A percentile compares a stretch with the other conserved stretches of the same genome.
phyloP scores from a whole-genome alignment of 2,329 filamentous ascomycete genomes.

The Hypoxylon sp. region DNA sequence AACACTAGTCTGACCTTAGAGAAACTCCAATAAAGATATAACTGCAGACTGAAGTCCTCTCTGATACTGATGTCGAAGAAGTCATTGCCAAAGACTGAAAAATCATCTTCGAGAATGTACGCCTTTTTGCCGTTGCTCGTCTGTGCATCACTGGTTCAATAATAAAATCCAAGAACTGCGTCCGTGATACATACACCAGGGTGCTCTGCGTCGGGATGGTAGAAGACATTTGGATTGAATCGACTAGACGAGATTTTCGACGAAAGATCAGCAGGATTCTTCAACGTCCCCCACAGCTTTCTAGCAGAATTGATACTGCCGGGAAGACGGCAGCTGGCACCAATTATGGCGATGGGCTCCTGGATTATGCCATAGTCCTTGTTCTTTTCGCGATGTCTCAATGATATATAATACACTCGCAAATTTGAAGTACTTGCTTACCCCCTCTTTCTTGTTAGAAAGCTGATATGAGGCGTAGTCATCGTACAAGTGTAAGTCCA shows the following conservation, averaged over 20 bases:
- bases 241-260: neutral
- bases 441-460: no score
- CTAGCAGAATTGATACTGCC: neutral
- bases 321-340: conserved; percentile 1
- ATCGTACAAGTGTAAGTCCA: no score
- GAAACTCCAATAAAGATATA: no score
- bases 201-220: neutral
- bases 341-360: conserved; percentile 9
- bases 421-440: no score
- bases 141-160: neutral
- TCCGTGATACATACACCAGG: neutral
- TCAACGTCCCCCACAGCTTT: neutral
- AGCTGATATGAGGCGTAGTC: no score
- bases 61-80: conserved; percentile 39
- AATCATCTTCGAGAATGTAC: neutral
- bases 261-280: neutral
- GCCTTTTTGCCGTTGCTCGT: neutral
- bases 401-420: no score
- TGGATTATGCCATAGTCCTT: no score
- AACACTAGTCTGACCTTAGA: neutral
- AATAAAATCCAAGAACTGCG: neutral
- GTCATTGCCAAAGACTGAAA: conserved; percentile 30
- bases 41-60: conserved; percentile 22
- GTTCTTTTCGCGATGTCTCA: no score
- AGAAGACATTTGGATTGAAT: neutral